Evolutionary conservation across 2,329 filamentous ascomycete genomes (phyloP).

Genomic region (Botrytis pseudocinerea): DNA sequence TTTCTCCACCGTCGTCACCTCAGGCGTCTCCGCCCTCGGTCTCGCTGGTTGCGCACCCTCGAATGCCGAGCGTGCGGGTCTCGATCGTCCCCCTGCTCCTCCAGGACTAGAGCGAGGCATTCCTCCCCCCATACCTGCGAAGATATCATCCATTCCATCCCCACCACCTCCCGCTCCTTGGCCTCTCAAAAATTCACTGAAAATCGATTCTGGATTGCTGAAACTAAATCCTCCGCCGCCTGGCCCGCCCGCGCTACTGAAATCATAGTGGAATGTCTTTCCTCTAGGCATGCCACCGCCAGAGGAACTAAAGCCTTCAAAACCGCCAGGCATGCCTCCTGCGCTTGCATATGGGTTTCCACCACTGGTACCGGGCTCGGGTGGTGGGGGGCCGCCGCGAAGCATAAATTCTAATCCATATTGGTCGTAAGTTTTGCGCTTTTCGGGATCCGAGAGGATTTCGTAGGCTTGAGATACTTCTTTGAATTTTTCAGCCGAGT

Average conservation of each 20-base stretch:
- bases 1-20: conserved; percentile 88
- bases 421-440: conserved; percentile 92
- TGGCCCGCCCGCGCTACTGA: conserved; percentile 46
- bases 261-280: conserved; percentile 51
- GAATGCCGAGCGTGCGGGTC: conserved; percentile 43
- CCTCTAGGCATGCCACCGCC: conserved; percentile 51
- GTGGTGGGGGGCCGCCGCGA: conserved; percentile 72
- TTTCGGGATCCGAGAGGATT: conserved; percentile 95
- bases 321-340: conserved; percentile 57
- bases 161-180: conserved; percentile 46
- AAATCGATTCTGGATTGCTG: conserved; percentile 80
- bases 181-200: conserved; percentile 75
- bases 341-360: conserved; percentile 61
- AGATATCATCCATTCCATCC: conserved; percentile 56
- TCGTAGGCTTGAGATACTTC: conserved; percentile 97
- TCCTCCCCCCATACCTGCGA: conserved; percentile 39
- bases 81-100: conserved; percentile 48
- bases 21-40: conserved; percentile 60
- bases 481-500: conserved; percentile 92
- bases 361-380: conserved; percentile 54
- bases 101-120: conserved; percentile 46
- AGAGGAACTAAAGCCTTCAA: conserved; percentile 49
- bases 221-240: conserved; percentile 72
- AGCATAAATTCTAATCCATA: conserved; percentile 92
- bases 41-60: conserved; percentile 44